Evolutionary conservation across 768 basidiomycete species (phyloP), one percentile per base, ranked within the genome.

Genomic region (Tremella yokohamensis): DNA sequence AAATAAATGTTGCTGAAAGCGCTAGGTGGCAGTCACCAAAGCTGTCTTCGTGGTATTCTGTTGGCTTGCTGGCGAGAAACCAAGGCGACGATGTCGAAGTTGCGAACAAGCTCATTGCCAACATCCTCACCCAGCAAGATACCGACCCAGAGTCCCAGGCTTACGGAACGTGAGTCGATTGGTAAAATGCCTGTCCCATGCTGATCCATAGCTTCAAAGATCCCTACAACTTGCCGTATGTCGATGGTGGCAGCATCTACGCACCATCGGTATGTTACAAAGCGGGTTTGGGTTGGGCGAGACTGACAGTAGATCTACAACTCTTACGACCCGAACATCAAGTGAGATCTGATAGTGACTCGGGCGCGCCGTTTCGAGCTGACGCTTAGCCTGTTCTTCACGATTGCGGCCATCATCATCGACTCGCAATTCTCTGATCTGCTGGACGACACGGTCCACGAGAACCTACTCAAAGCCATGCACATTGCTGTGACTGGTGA

Each of bases 31-130:
- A 38, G 25, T 51, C 39, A 2, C 24, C 55, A 12, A 64, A 64
- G 52, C 48, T 64, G 4, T 64, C 63, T 1, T 48, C 56, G 2
- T 64, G 63, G 63, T 64, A 64, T 37, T 18, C 59, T 2, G 59
- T 64, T 20, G 63, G 59, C 16, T 52, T 64, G 2, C 44, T 64
- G 1, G 51, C 51, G 11, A 40, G 63, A 19, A 48, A 40, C 29
- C 20, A 26, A 2, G 25, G 9, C 6, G 55, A 34, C 9, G 63
- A 64, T 45, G 34, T 29, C n/a, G 49, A 50, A 15, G 11, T 40
- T 9, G 63, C 63, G n/a, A 42, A 50, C 26, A 60, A 57, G 42
- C 56, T 64, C 8, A 13, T 64, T 6, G 9, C 24, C 13, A 64
- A 64, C 34, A 24, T 29, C 8, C 18, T 64, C 24, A 22, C 37